A percentile compares a stretch with the other conserved stretches of the same genome.
Conservation (phyloP, 805 yeast genomes). For the Starmerella stigmatis region DNA sequence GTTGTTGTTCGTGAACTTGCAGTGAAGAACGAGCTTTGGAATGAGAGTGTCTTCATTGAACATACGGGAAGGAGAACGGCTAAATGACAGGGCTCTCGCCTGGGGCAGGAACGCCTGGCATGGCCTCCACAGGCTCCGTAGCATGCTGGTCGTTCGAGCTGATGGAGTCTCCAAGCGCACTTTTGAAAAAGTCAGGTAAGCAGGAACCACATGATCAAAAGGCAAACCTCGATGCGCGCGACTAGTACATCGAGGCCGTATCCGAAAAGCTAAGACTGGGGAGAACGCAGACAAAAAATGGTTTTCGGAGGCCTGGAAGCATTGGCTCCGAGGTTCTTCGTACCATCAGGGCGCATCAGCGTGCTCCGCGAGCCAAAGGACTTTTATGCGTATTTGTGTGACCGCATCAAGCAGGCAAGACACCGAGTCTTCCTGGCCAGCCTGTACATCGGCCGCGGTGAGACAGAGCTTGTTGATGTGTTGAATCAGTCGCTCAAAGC, state of each 20-base stretch:
- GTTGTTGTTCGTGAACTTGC: conserved; percentile 70
- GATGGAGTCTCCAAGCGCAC: neutral
- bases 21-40: conserved; percentile 53
- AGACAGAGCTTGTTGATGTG: conserved; percentile 60
- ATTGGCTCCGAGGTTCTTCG: conserved; percentile 23
- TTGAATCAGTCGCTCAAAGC: conserved; percentile 47
- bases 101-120: neutral
- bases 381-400: conserved; percentile 56
- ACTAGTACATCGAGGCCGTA: too few species aligned
- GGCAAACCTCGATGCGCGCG: neutral
- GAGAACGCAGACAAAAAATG: neutral
- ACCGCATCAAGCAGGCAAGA: conserved; percentile 53
- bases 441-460: conserved; percentile 73
- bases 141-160: neutral
- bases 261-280: neutral
- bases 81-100: neutral
- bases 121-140: conserved; percentile 3
- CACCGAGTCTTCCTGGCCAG: conserved; percentile 69
- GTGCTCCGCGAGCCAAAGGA: conserved; percentile 40
- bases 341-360: conserved; percentile 18
- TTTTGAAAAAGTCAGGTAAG: conserved; percentile 1
- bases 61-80: neutral
- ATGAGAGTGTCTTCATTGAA: conserved; percentile 4
- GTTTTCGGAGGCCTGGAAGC: conserved; percentile 14
- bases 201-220: conserved; percentile 1